Evolutionary conservation across 2,329 filamentous ascomycete genomes (phyloP).

Genomic region (Microcyclospora pomicola): DNA sequence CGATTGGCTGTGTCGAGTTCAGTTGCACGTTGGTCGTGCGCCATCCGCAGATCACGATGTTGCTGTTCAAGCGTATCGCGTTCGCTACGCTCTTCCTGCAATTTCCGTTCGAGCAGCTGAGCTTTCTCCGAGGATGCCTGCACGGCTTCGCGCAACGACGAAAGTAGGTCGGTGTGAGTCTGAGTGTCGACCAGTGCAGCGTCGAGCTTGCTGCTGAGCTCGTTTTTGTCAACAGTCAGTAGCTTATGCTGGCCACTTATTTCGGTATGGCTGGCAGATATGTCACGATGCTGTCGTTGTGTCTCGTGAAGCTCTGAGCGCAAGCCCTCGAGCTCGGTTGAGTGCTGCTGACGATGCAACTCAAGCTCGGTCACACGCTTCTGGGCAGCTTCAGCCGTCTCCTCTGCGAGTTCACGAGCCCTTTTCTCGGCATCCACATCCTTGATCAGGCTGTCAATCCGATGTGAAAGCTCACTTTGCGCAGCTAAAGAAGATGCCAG

Average conservation of each 20-base stretch:
- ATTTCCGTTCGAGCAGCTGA: slow-evolving; percentile 59
- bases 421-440: slow-evolving; percentile 72
- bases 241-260: slow-evolving; percentile 61
- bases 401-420: slow-evolving; percentile 73
- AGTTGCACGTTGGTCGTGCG: slow-evolving; percentile 65
- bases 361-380: slow-evolving; percentile 75
- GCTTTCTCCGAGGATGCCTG: slow-evolving; percentile 66
- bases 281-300: slow-evolving; percentile 66
- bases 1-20: slow-evolving; percentile 65
- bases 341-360: slow-evolving; percentile 65
- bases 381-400: slow-evolving; percentile 69
- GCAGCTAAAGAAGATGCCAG: slow-evolving; percentile 67
- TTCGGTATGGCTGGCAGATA: slow-evolving; percentile 64
- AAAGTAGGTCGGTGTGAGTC: slow-evolving; percentile 57
- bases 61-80: slow-evolving; percentile 65
- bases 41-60: slow-evolving; percentile 59
- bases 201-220: slow-evolving; percentile 55
- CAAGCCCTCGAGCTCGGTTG: slow-evolving; percentile 71
- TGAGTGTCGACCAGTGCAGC: slow-evolving; percentile 53
- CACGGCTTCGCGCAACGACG: slow-evolving; percentile 64
- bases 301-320: slow-evolving; percentile 72
- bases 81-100: slow-evolving; percentile 68
- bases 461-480: slow-evolving; percentile 69
- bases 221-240: slow-evolving; percentile 73
- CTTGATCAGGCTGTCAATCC: slow-evolving; percentile 51